phyloP scores from a whole-genome alignment of 805 yeast species.

The Kodamaea hsintzibuensis region DNA sequence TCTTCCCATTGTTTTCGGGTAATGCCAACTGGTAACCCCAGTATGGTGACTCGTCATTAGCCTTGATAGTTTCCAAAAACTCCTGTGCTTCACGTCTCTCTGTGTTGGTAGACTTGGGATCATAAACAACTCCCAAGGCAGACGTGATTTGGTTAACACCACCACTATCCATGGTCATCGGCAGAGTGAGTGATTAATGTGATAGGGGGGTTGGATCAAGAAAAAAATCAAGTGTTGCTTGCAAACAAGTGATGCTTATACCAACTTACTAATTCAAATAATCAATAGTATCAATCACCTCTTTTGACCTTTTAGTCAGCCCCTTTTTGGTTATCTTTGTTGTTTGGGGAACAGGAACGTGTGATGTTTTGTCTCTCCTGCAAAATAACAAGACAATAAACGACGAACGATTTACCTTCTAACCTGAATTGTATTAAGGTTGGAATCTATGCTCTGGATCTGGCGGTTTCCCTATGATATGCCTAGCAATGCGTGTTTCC shows the following conservation, averaged over 20 bases:
- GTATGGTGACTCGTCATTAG: constrained; percentile 78
- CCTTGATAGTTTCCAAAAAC: constrained; percentile 74
- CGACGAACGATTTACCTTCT: neutral
- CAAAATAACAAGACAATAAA: neutral
- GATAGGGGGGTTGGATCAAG: neutral
- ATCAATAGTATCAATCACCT: neutral
- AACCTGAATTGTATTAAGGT: neutral
- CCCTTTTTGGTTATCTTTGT: neutral
- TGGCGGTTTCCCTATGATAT: neutral
- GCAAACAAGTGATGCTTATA: neutral
- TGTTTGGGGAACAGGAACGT: neutral
- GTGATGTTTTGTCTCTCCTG: neutral
- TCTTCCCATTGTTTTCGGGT: constrained; percentile 54
- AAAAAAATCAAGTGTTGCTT: neutral
- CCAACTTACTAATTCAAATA: neutral
- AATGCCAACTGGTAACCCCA: constrained; percentile 90
- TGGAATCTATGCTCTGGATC: neutral
- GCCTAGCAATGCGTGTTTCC: neutral
- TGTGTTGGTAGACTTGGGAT: constrained; percentile 59
- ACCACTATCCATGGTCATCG: constrained; percentile 55
- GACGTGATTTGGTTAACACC: constrained; percentile 74
- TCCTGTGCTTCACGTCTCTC: constrained; percentile 55
- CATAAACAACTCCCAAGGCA: constrained; percentile 76
- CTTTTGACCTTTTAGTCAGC: neutral
- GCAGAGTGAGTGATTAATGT: neutral